These are phyloP conservation scores for Rhynchosporium agropyri DNA, from an alignment of 2,329 filamentous ascomycete species.

Conservation along the genomic window DNA sequence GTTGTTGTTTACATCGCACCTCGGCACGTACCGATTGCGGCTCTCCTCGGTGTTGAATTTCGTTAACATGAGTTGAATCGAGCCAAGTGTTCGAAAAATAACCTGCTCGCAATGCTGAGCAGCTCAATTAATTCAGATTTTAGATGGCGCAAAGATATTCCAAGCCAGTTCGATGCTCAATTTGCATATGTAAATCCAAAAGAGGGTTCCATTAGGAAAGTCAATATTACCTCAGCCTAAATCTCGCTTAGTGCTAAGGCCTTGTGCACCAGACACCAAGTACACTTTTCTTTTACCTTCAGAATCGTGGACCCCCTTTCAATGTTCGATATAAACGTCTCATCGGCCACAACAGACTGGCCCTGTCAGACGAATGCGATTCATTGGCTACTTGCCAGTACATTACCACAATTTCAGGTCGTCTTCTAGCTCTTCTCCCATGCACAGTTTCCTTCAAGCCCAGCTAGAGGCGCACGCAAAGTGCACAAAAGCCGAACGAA, in stretches of 20 bases:
- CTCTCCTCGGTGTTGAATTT: not conserved
- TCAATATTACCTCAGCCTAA: constrained; percentile 6
- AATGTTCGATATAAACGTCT: too few species aligned
- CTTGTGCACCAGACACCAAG: not conserved
- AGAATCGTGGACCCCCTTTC: too few species aligned
- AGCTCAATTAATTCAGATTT: not conserved
- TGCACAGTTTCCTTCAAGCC: not conserved
- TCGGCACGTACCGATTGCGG: not conserved
- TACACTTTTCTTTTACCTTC: not conserved
- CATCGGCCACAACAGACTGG: too few species aligned
- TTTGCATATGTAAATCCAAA: not conserved
- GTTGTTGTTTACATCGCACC: constrained; percentile 15
- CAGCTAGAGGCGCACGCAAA: not conserved
- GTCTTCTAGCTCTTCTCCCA: too few species aligned
- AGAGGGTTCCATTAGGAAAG: not conserved
- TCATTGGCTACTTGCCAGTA: too few species aligned
- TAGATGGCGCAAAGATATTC: not conserved
- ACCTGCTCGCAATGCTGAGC: not conserved
- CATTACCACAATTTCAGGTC: too few species aligned
- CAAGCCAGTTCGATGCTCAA: not conserved
- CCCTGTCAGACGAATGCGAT: too few species aligned
- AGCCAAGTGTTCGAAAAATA: not conserved
- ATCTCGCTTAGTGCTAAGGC: not conserved
- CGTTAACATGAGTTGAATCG: not conserved
- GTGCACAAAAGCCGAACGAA: constrained; percentile 15